phyloP scores from a whole-genome alignment of 2,329 filamentous ascomycete species.

The Beauveria scarabaeidicola region DNA sequence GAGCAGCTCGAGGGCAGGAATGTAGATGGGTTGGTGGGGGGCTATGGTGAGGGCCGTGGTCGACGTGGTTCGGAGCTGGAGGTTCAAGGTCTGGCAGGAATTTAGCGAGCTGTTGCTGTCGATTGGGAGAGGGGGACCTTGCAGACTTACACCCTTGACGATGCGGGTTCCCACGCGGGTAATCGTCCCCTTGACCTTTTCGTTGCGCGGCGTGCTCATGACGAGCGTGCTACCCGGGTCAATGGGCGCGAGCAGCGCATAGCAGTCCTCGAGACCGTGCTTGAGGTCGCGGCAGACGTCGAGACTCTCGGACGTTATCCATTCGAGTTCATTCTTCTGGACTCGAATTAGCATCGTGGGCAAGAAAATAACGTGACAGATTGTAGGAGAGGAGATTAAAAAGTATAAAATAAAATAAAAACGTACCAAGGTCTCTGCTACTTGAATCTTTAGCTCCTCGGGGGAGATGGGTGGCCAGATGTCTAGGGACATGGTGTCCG shows the following conservation, averaged over 20 bases:
- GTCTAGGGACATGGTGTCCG: constrained; percentile 42
- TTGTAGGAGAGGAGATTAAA: background rate
- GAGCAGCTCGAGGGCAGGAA: constrained; percentile 63
- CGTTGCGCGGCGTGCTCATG: constrained; percentile 76
- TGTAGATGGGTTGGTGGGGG: constrained; percentile 41
- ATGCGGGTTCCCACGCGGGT: constrained; percentile 86
- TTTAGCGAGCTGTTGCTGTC: background rate
- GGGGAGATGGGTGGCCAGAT: constrained; percentile 49
- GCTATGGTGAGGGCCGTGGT: constrained; percentile 41
- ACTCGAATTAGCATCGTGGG: constrained; percentile 21
- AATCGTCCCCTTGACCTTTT: constrained; percentile 85
- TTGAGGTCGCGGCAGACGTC: constrained; percentile 41
- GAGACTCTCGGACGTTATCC: constrained; percentile 44
- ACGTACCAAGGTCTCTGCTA: constrained; percentile 43
- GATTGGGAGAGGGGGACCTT: background rate
- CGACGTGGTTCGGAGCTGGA: constrained; percentile 64
- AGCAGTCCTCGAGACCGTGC: constrained; percentile 77
- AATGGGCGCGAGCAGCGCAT: constrained; percentile 72
- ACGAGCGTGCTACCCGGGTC: constrained; percentile 85
- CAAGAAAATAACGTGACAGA: background rate
- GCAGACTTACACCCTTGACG: constrained; percentile 70
- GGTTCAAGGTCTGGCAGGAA: constrained; percentile 55
- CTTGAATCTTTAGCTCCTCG: constrained; percentile 40
- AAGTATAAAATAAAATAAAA: background rate
- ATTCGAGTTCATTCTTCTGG: constrained; percentile 45